Evolutionary conservation across 176 grass and related monocot species (phyloP).

Genomic region (Carex kokanica): DNA sequence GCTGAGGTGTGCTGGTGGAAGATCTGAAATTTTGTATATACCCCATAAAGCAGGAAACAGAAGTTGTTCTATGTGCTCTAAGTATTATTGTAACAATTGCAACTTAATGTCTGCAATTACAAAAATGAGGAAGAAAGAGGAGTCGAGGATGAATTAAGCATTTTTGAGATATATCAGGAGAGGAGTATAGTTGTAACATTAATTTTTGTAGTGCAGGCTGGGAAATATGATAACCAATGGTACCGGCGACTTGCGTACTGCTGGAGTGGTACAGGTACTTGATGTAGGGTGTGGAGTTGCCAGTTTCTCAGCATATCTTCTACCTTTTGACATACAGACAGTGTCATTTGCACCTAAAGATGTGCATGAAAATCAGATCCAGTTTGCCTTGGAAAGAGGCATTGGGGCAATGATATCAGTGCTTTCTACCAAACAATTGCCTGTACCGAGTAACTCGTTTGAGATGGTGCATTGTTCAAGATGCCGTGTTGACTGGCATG

Average conservation of each 20-base stretch:
- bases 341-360: slow-evolving; percentile 98
- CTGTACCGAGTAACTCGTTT: slow-evolving; percentile 76
- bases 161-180: background rate
- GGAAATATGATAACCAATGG: slow-evolving; percentile 89
- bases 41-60: background rate
- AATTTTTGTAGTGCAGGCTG: slow-evolving; percentile 52
- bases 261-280: slow-evolving; percentile 87
- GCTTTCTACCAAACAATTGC: slow-evolving; percentile 84
- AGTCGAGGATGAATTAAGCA: background rate
- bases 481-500: slow-evolving; percentile 96
- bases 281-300: slow-evolving; percentile 94
- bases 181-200: background rate
- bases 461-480: slow-evolving; percentile 98
- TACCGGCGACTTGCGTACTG: slow-evolving; percentile 65
- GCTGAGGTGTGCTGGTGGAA: background rate
- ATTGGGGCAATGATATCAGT: slow-evolving; percentile 90
- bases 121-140: background rate
- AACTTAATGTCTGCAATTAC: background rate
- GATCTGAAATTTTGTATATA: background rate
- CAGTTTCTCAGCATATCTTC: slow-evolving; percentile 90
- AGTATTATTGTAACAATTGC: background rate
- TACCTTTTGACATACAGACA: slow-evolving; percentile 75
- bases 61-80: background rate
- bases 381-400: slow-evolving; percentile 92
- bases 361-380: slow-evolving; percentile 97